Base-by-base conservation (phyloP, 805 yeast species). In the Sugiyamaella smithiae region DNA sequence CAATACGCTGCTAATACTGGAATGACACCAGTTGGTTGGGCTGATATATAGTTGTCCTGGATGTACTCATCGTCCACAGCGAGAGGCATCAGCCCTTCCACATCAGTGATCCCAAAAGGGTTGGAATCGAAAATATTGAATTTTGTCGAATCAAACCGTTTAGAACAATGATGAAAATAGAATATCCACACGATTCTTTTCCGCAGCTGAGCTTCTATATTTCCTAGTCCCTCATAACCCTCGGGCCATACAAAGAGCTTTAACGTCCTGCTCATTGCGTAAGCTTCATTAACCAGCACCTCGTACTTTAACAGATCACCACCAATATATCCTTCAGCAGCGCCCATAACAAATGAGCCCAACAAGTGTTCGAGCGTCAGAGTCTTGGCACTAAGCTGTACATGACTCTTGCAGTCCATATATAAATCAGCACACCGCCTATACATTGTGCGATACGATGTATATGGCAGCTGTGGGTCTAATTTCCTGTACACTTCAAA, bases 41-140 rank as follows among this genome's bases (percentile, higher is more conserved):
- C 64, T 12, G 70, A 51, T 51, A 81, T 80, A 0, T 78, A 81
- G 7, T 67, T 70, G 26, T 77, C 75, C 0, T 90, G 85, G 45
- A 88, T 82, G 58, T 82, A 83, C 58, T 87, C 93, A 65, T 88
- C 96, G 59, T 87, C 95, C 23, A 87, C 68, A 59, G 86, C 95
- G 19, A 76, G 67, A 1, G 96, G 96, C 51, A 87, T 23, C 12
- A 49, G 32, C 4, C 51, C 40, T 11, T 40, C 24, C 5, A 46
- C 47, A 23, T 52, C 51, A 14, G 22, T 12, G 11, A 49, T 42
- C n/a, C 40, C 38, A 5, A 41, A 12, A 11, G 19, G 32, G 24
- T 46, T 49, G 11, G 43, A 32, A 11, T 38, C 40, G 5, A 7
- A 14, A 6, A 49, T 22, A 12, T 29, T 19, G 24, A 45, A 36